phyloP scores from a whole-genome alignment of 768 basidiomycete genomes.

The Lactarius tabidus region DNA sequence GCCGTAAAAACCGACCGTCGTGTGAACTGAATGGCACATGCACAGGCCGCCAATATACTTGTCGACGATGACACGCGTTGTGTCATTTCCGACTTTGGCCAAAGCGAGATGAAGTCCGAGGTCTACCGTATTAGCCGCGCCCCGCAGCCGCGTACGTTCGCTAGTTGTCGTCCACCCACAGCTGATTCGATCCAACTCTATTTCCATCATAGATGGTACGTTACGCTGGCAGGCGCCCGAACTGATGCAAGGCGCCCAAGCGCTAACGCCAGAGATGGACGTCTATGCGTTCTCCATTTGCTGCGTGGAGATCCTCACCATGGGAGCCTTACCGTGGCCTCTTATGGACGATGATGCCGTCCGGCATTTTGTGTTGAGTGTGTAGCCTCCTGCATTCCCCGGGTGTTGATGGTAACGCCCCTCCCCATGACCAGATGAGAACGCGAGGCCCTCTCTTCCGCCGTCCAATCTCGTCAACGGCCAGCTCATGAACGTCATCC shows the following conservation, averaged over 20 bases:
- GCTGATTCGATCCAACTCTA: background rate
- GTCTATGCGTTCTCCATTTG: conserved; percentile 67
- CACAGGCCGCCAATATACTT: conserved; percentile 70
- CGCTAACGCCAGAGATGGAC: conserved; percentile 53
- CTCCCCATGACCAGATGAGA: conserved; percentile 24
- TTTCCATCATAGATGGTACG: conserved; percentile 39
- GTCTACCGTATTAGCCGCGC: conserved; percentile 56
- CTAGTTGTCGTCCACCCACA: conserved; percentile 1
- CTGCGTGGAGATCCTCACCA: conserved; percentile 59
- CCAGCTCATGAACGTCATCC: conserved; percentile 43
- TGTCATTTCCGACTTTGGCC: conserved; percentile 79
- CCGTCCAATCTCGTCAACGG: conserved; percentile 34
- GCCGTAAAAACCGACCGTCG: background rate
- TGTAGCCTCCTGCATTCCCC: background rate
- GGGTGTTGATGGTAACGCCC: no score
- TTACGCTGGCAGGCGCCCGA: conserved; percentile 73
- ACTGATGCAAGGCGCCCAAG: conserved; percentile 46
- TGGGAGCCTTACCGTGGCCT: conserved; percentile 60
- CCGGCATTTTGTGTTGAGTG: conserved; percentile 48
- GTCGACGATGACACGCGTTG: conserved; percentile 64
- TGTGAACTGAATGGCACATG: background rate
- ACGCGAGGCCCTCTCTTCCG: conserved; percentile 37
- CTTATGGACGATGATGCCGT: conserved; percentile 49
- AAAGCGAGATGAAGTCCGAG: conserved; percentile 75
- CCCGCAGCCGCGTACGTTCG: conserved; percentile 31